Conservation (phyloP, 2,329 filamentous ascomycete species). For the Cordyceps pruinosa region DNA sequence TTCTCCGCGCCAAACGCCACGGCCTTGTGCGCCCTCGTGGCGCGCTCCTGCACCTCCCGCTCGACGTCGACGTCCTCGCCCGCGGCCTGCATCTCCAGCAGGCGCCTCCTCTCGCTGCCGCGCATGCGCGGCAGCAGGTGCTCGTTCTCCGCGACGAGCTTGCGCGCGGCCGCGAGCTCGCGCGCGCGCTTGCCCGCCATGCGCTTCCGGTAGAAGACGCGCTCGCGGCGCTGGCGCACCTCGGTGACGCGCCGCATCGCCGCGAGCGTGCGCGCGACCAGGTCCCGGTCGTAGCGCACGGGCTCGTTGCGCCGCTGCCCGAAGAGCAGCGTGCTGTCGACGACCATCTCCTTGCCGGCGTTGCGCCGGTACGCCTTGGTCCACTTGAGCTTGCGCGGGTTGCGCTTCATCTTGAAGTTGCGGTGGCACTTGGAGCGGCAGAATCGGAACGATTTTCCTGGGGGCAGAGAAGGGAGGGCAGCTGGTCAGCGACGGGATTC, state of each 20-base stretch:
- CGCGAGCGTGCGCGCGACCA: conserved; percentile 77
- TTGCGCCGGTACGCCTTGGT: conserved; percentile 82
- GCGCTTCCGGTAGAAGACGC: conserved; percentile 87
- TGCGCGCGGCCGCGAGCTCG: conserved; percentile 71
- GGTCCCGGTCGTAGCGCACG: conserved; percentile 89
- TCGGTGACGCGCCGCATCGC: conserved; percentile 89
- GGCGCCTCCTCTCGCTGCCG: conserved; percentile 52
- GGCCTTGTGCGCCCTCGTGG: conserved; percentile 22
- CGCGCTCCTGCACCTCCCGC: conserved; percentile 26
- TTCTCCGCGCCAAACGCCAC: conserved; percentile 38
- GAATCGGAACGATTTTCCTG: conserved; percentile 48
- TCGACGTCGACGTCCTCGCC: conserved; percentile 44
- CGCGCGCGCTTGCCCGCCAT: conserved; percentile 86
- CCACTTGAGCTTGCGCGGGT: conserved; percentile 95
- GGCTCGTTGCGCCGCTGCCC: conserved; percentile 89
- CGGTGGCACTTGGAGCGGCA: conserved; percentile 54
- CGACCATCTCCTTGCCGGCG: conserved; percentile 80
- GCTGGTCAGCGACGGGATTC: neutral
- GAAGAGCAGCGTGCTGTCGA: conserved; percentile 91
- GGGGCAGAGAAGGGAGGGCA: no score
- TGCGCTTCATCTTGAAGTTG: conserved; percentile 96
- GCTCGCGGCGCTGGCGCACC: conserved; percentile 75
- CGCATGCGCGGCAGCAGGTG: conserved; percentile 76
- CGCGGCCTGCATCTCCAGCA: conserved; percentile 49
- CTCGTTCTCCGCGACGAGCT: conserved; percentile 85